A percentile compares a stretch with the other conserved stretches of the same genome.
These are phyloP conservation scores for Candida quercuum DNA, from an alignment of 805 yeast genomes.

Conservation along the genomic window DNA sequence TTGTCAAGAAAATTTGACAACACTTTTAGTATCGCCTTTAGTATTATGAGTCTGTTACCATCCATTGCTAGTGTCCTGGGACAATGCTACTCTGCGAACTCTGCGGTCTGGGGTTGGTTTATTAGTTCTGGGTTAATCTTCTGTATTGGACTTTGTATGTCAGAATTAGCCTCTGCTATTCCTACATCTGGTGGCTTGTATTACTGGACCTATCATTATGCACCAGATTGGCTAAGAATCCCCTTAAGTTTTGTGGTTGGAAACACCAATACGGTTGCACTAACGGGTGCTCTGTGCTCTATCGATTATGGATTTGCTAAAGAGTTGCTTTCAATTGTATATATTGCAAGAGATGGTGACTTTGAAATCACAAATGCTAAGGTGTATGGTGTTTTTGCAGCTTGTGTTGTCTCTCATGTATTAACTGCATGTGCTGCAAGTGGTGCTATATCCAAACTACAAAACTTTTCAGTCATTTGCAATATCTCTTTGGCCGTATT, in stretches of 20 bases:
- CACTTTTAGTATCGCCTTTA: slow-evolving; percentile 67
- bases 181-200: slow-evolving; percentile 77
- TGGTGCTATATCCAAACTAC: slow-evolving; percentile 49
- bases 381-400: slow-evolving; percentile 63
- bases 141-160: slow-evolving; percentile 55
- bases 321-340: slow-evolving; percentile 54
- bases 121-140: slow-evolving; percentile 50
- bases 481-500: slow-evolving; percentile 49
- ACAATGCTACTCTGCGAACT: slow-evolving; percentile 56
- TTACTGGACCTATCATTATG: slow-evolving; percentile 62
- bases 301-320: slow-evolving; percentile 65
- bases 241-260: slow-evolving; percentile 62
- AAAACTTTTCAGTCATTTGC: slow-evolving; percentile 49
- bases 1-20: slow-evolving; percentile 57
- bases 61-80: slow-evolving; percentile 52
- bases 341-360: slow-evolving; percentile 46
- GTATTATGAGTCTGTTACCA: slow-evolving; percentile 58
- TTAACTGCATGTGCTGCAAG: slow-evolving; percentile 52
- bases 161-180: slow-evolving; percentile 61
- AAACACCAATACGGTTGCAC: slow-evolving; percentile 60
- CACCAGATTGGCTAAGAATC: slow-evolving; percentile 47
- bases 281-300: slow-evolving; percentile 61
- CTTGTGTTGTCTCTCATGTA: slow-evolving; percentile 48
- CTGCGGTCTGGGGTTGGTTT: slow-evolving; percentile 70
- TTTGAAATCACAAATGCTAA: slow-evolving; percentile 50